phyloP scores from a whole-genome alignment of 1,284 basidiomycete genomes.

The Coniferiporia sulphurascens region DNA sequence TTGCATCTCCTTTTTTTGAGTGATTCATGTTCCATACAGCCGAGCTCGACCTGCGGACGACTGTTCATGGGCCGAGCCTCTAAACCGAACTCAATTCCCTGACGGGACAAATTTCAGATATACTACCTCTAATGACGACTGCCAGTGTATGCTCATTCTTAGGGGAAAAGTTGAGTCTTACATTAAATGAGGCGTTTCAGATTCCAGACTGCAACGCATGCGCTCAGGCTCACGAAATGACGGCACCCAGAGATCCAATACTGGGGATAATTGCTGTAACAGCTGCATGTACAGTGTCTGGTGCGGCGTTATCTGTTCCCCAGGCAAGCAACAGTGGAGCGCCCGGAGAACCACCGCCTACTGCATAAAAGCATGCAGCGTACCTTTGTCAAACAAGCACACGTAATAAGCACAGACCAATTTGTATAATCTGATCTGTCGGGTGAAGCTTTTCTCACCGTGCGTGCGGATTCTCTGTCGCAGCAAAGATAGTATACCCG shows the following conservation, averaged over 20 bases:
- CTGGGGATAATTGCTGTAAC: conserved; percentile 36
- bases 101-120: too few relatives aligned
- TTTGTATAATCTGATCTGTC: not conserved
- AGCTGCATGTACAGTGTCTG: conserved; percentile 38
- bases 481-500: conserved; percentile 36
- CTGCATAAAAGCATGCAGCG: conserved; percentile 36
- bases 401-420: not conserved
- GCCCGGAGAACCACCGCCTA: conserved; percentile 32
- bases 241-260: conserved; percentile 34
- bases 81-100: too few relatives aligned
- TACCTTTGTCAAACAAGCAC: conserved; percentile 25
- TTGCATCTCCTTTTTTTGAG: too few relatives aligned
- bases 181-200: too few relatives aligned
- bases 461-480: conserved; percentile 33
- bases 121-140: too few relatives aligned
- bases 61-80: too few relatives aligned
- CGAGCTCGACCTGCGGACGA: too few relatives aligned
- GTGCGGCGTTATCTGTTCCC: conserved; percentile 39
- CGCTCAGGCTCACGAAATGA: conserved; percentile 34
- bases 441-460: conserved; percentile 23
- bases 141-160: too few relatives aligned
- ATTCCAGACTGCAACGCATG: too few relatives aligned
- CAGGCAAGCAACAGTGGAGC: conserved; percentile 36
- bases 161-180: too few relatives aligned
- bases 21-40: too few relatives aligned